phyloP scores from a whole-genome alignment of 805 yeast species.

The Isabelozyma heimii region DNA sequence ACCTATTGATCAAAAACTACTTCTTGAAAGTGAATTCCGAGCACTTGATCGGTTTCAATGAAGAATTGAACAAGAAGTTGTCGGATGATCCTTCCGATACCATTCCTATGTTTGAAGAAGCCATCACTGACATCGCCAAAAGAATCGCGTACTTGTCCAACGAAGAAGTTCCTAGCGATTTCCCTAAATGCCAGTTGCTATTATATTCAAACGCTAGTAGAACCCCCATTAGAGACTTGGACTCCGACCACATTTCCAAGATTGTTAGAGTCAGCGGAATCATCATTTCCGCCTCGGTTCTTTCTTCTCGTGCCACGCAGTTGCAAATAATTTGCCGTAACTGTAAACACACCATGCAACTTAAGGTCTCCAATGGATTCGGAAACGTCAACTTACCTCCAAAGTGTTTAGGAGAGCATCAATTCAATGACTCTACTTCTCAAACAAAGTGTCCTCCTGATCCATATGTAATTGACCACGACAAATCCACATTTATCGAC shows the following conservation, averaged over 20 bases:
- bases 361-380: slow-evolving; percentile 64
- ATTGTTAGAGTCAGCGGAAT: slow-evolving; percentile 92
- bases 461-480: slow-evolving; percentile 92
- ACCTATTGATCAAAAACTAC: slow-evolving; percentile 73
- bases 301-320: slow-evolving; percentile 81
- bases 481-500: slow-evolving; percentile 88
- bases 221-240: slow-evolving; percentile 74
- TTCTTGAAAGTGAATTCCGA: slow-evolving; percentile 73
- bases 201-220: slow-evolving; percentile 70
- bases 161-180: slow-evolving; percentile 49
- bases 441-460: slow-evolving; percentile 79
- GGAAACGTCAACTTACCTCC: slow-evolving; percentile 69
- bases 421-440: slow-evolving; percentile 46
- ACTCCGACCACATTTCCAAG: slow-evolving; percentile 83
- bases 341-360: slow-evolving; percentile 76
- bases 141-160: slow-evolving; percentile 55
- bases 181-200: slow-evolving; percentile 84
- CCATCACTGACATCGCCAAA: slow-evolving; percentile 83
- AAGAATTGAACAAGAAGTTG: slow-evolving; percentile 79
- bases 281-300: slow-evolving; percentile 84
- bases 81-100: slow-evolving; percentile 85
- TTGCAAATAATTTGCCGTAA: slow-evolving; percentile 83
- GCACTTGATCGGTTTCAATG: slow-evolving; percentile 84
- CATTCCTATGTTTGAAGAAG: slow-evolving; percentile 80
- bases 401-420: slow-evolving; percentile 51